phyloP scores from a whole-genome alignment of 2,329 filamentous ascomycete genomes.

The Aspergillus tanneri region DNA sequence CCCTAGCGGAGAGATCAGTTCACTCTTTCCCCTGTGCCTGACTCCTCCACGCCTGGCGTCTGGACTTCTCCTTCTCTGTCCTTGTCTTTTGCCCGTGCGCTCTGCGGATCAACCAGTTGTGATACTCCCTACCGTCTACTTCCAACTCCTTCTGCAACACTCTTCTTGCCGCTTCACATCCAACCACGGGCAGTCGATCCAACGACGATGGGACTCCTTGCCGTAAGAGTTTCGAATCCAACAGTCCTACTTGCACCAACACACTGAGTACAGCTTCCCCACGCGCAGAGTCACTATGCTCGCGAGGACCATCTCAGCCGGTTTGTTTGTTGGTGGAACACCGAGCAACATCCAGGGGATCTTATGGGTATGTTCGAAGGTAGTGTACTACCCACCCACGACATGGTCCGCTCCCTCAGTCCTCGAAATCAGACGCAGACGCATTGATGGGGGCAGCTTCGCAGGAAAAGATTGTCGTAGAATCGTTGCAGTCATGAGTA shows the following conservation, averaged over 20 bases:
- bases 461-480: constrained; percentile 58
- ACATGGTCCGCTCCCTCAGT: constrained; percentile 59
- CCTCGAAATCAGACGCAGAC: constrained; percentile 56
- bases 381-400: constrained; percentile 60
- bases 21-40: constrained; percentile 24
- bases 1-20: constrained; percentile 18
- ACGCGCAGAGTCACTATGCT: constrained; percentile 57
- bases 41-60: constrained; percentile 24
- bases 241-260: constrained; percentile 57
- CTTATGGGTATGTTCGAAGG: constrained; percentile 57
- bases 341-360: constrained; percentile 62
- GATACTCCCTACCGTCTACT: constrained; percentile 34
- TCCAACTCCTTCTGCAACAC: constrained; percentile 42
- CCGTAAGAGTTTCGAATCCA: constrained; percentile 58
- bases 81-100: constrained; percentile 18
- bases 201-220: constrained; percentile 39
- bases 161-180: constrained; percentile 40
- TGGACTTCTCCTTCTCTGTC: constrained; percentile 1
- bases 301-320: constrained; percentile 58
- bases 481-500: constrained; percentile 48
- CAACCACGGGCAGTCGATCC: constrained; percentile 42
- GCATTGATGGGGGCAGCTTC: constrained; percentile 51
- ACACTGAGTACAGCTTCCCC: constrained; percentile 57
- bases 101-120: constrained; percentile 34
- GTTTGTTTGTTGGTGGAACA: constrained; percentile 56